Evolutionary conservation across 495 filamentous ascomycete genomes (phyloP).

Genomic region (Hypoxylon trugodes): DNA sequence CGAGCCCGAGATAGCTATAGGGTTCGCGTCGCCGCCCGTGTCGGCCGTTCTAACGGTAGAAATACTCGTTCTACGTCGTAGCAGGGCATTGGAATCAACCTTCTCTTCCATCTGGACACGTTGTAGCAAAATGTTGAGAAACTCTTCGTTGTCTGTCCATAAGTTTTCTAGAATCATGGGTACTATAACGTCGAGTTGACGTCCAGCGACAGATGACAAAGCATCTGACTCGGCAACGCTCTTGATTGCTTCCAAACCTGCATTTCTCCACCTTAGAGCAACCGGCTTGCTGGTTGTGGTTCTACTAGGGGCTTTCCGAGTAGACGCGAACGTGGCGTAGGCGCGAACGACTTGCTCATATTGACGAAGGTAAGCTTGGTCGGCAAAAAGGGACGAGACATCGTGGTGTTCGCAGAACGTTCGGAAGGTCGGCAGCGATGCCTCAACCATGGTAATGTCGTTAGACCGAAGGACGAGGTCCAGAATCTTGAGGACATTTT

Average conservation of each 20-base stretch:
- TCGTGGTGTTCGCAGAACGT: slow-evolving; percentile 85
- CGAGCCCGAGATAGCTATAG: slow-evolving; percentile 73
- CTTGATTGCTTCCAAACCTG: slow-evolving; percentile 80
- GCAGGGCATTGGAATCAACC: slow-evolving; percentile 64
- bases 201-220: slow-evolving; percentile 74
- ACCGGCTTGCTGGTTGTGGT: slow-evolving; percentile 71
- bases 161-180: slow-evolving; percentile 87
- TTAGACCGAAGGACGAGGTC: slow-evolving; percentile 77
- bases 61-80: slow-evolving; percentile 75
- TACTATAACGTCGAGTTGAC: slow-evolving; percentile 76
- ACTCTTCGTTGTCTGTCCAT: slow-evolving; percentile 75
- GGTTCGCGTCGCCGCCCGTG: slow-evolving; percentile 68
- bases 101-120: slow-evolving; percentile 71
- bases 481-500: slow-evolving; percentile 80
- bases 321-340: slow-evolving; percentile 81
- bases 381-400: slow-evolving; percentile 75
- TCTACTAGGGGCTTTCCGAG: slow-evolving; percentile 56
- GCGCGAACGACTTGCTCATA: slow-evolving; percentile 79
- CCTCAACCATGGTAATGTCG: slow-evolving; percentile 89
- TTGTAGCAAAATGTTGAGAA: slow-evolving; percentile 68
- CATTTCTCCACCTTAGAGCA: slow-evolving; percentile 83
- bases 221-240: slow-evolving; percentile 80
- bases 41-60: slow-evolving; percentile 79
- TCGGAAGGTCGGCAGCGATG: slow-evolving; percentile 82
- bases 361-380: slow-evolving; percentile 81